phyloP scores from a whole-genome alignment of 2,329 filamentous ascomycete genomes.

The Monosporascus cannonballus region DNA sequence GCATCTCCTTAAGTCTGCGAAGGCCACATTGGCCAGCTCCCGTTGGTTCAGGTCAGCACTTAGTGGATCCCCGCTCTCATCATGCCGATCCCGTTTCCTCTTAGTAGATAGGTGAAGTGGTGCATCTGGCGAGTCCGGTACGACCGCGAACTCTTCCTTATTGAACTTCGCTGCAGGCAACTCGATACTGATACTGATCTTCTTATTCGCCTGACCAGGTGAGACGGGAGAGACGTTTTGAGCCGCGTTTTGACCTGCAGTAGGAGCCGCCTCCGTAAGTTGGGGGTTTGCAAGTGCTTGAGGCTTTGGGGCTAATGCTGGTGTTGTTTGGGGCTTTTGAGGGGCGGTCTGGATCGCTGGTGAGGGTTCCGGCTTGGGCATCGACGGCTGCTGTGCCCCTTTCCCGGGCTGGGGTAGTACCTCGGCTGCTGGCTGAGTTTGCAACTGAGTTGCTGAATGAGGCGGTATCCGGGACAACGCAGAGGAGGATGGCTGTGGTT shows the following conservation, averaged over 20 bases:
- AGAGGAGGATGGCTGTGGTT: conserved; percentile 11
- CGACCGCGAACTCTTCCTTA: conserved; percentile 46
- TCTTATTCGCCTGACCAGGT: conserved; percentile 11
- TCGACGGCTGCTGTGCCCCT: conserved; percentile 5
- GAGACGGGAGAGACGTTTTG: conserved; percentile 5
- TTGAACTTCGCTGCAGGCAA: conserved; percentile 38
- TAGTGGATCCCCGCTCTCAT: conserved; percentile 50
- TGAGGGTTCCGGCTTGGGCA: conserved; percentile 1
- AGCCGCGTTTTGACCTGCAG: conserved; percentile 1
- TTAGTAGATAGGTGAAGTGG: conserved; percentile 43
- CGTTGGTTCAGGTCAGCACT: conserved; percentile 69
- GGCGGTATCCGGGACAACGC: conserved; percentile 10
- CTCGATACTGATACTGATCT: conserved; percentile 40
- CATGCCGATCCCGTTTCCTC: conserved; percentile 45
- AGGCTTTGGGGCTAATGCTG: not conserved
- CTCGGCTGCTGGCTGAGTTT: conserved; percentile 6
- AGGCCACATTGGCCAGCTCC: conserved; percentile 70
- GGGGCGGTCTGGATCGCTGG: not conserved
- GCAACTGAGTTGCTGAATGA: conserved; percentile 9
- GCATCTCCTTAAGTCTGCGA: conserved; percentile 63
- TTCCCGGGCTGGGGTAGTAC: conserved; percentile 1
- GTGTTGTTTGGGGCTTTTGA: not conserved
- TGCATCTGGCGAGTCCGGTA: conserved; percentile 40
- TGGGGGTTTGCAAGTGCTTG: not conserved
- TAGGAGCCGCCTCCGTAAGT: not conserved